Conservation (phyloP, 2,329 filamentous ascomycete genomes). For the Elsinoe necatrix region DNA sequence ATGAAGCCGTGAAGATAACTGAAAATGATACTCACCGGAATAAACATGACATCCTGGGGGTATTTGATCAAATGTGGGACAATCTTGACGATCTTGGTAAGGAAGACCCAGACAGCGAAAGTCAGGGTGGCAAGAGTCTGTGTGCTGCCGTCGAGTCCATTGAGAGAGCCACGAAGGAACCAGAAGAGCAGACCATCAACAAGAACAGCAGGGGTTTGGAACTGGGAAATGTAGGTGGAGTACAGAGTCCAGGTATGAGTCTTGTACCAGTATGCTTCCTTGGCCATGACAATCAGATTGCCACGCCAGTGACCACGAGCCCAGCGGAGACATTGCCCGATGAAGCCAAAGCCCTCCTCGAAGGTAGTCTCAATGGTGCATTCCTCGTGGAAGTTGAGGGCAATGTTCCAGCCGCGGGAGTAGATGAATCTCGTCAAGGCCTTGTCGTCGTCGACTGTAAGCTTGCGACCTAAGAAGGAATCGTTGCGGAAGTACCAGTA, state of each 20-base stretch:
- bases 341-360: slow-evolving; percentile 44
- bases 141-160: not conserved
- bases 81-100: slow-evolving; percentile 52
- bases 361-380: slow-evolving; percentile 46
- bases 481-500: slow-evolving; percentile 42
- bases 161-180: slow-evolving; percentile 26
- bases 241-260: slow-evolving; percentile 47
- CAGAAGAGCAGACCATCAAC: slow-evolving; percentile 41
- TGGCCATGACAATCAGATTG: slow-evolving; percentile 42
- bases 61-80: slow-evolving; percentile 44
- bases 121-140: slow-evolving; percentile 14
- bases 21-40: slow-evolving; percentile 46
- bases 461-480: slow-evolving; percentile 41
- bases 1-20: slow-evolving; percentile 51
- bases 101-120: slow-evolving; percentile 40
- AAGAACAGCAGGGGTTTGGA: slow-evolving; percentile 50
- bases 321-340: slow-evolving; percentile 49
- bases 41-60: slow-evolving; percentile 44
- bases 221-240: slow-evolving; percentile 46
- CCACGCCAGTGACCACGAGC: slow-evolving; percentile 50
- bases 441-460: slow-evolving; percentile 55
- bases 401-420: slow-evolving; percentile 43
- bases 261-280: slow-evolving; percentile 28
- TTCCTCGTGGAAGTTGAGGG: slow-evolving; percentile 45
- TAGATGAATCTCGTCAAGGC: slow-evolving; percentile 50